These are phyloP conservation scores for Coleophoma cylindrospora DNA, from an alignment of 2,329 filamentous ascomycete species.

Conservation along the genomic window DNA sequence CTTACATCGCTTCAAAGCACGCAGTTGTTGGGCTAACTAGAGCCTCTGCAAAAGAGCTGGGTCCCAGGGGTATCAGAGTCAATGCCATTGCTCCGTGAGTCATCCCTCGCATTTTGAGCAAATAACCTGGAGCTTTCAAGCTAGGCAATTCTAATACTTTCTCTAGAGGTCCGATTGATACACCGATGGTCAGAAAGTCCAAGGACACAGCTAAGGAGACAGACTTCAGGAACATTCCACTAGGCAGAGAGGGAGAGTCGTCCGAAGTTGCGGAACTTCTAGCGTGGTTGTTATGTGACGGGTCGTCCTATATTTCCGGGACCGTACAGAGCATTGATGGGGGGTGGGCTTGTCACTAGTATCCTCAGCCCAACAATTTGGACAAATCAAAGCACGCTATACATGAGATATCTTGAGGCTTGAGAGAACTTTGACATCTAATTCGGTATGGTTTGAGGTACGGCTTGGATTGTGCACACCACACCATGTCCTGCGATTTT, in stretches of 20 bases:
- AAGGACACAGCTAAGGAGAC: background rate
- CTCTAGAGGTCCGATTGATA: conserved; percentile 8
- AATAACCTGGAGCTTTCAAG: no score
- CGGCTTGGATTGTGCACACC: no score
- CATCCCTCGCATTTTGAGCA: background rate
- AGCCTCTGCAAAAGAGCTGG: conserved; percentile 24
- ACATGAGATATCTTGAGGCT: no score
- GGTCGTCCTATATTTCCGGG: conserved; percentile 6
- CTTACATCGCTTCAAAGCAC: conserved; percentile 26
- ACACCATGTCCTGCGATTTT: no score
- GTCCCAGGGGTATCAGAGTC: conserved; percentile 8
- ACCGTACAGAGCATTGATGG: conserved; percentile 9
- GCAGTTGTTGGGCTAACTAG: conserved; percentile 26
- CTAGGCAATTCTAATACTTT: no score
- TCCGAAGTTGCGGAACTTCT: conserved; percentile 23
- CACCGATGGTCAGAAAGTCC: conserved; percentile 2
- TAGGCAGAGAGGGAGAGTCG: conserved; percentile 24
- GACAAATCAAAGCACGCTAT: no score
- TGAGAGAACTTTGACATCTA: no score
- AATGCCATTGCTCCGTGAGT: conserved; percentile 13
- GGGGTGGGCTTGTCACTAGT: conserved; percentile 3
- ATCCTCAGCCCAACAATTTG: no score
- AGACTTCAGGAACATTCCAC: conserved; percentile 6
- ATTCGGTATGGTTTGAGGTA: no score
- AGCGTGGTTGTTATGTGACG: conserved; percentile 10